Conservation (phyloP, 164 flowering plant genomes). For the Magnolia officinalis region DNA sequence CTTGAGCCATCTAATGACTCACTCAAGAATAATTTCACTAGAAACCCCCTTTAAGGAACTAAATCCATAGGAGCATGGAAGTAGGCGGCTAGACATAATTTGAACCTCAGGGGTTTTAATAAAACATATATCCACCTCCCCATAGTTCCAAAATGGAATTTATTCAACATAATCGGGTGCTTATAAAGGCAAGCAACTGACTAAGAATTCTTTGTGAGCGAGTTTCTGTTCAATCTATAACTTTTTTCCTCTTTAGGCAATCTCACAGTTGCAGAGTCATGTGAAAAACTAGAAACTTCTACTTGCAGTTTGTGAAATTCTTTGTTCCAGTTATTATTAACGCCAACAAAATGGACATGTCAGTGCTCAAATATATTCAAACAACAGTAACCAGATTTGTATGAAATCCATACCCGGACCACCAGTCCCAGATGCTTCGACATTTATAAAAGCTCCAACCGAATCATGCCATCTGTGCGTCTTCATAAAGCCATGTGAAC, state of each 20-base stretch:
- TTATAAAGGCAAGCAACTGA: background rate
- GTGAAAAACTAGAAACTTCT: background rate
- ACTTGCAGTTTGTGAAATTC: background rate
- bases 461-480: conserved; percentile 78
- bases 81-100: background rate
- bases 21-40: too few species aligned
- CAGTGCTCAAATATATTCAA: background rate
- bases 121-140: background rate
- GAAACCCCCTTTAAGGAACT: too few species aligned
- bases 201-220: background rate
- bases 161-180: background rate
- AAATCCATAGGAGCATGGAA: background rate
- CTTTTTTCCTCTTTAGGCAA: background rate
- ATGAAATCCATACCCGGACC: conserved; percentile 57
- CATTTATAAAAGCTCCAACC: conserved; percentile 86
- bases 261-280: background rate
- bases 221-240: background rate
- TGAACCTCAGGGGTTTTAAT: background rate
- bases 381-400: background rate
- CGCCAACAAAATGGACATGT: background rate
- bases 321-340: background rate
- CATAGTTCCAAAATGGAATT: background rate
- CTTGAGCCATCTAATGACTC: background rate
- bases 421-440: conserved; percentile 95
- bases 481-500: conserved; percentile 93